These are phyloP conservation scores for Puccinellia tenuiflora DNA, from an alignment of 176 grass and related monocot species.

Conservation along the genomic window DNA sequence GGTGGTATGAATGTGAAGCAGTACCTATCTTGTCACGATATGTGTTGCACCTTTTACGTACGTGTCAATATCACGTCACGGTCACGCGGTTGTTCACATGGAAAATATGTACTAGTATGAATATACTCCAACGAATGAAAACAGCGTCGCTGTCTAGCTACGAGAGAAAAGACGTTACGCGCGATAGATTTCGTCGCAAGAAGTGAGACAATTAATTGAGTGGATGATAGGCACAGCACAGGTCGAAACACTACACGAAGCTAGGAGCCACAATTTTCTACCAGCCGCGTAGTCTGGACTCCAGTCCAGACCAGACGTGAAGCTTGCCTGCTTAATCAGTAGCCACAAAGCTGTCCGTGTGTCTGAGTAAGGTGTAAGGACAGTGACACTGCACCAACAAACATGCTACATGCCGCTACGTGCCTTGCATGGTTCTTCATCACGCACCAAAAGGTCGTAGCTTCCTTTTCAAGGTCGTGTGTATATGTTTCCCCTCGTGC, in stretches of 20 bases:
- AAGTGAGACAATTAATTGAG: not conserved
- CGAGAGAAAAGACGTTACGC: not conserved
- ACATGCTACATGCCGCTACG: not conserved
- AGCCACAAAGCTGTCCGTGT: not conserved
- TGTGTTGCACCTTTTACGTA: not conserved
- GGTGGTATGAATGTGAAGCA: not conserved
- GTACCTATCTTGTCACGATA: not conserved
- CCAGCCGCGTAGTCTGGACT: not conserved
- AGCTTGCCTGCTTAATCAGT: not conserved
- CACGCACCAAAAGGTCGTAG: not conserved
- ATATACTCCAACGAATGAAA: not conserved
- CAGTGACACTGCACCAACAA: not conserved
- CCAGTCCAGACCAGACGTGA: not conserved
- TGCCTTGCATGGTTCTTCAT: not conserved
- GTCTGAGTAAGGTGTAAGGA: not conserved
- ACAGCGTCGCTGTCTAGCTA: not conserved
- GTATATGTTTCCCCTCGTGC: not conserved
- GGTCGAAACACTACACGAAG: not conserved
- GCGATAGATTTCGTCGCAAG: not conserved
- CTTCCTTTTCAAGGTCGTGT: not conserved
- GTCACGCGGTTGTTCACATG: not conserved
- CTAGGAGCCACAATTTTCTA: not conserved
- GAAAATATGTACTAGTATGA: not conserved
- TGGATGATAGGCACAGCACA: not conserved
- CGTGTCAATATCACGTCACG: not conserved